Evolutionary conservation across 1,139 yeast genomes (phyloP).

Genomic region (Yamadazyma buinensis): DNA sequence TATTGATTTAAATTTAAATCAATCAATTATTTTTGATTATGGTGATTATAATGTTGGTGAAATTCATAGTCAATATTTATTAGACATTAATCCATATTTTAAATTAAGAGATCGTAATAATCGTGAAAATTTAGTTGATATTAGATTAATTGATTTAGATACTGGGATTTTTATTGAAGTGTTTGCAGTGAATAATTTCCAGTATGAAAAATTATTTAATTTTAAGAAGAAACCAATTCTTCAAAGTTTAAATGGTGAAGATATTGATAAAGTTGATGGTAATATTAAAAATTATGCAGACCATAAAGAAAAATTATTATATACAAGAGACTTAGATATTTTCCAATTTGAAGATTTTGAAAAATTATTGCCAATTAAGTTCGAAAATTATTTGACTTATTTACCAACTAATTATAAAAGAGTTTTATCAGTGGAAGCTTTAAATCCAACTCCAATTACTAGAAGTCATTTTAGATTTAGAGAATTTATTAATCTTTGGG

Average conservation of each 20-base stretch:
- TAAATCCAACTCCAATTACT: conserved; percentile 12
- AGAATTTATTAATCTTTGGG: conserved; percentile 11
- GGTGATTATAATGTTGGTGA: conserved; percentile 10
- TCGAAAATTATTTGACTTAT: conserved; percentile 19
- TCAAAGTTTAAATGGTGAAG: conserved; percentile 13
- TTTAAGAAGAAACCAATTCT: conserved; percentile 12
- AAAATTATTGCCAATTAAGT: conserved; percentile 12
- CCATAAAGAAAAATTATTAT: conserved; percentile 9
- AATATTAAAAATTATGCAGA: conserved; percentile 10
- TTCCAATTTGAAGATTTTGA: conserved; percentile 10
- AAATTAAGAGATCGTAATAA: conserved; percentile 32
- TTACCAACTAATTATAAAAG: conserved; percentile 27
- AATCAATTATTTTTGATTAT: conserved; percentile 36
- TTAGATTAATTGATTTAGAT: conserved; percentile 72
- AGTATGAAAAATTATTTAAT: conserved; percentile 12
- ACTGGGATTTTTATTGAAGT: conserved; percentile 73
- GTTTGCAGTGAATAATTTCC: conserved; percentile 40
- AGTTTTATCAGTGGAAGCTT: conserved; percentile 27
- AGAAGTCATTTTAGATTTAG: conserved; percentile 9
- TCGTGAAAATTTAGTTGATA: conserved; percentile 66
- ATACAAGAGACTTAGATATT: conserved; percentile 12
- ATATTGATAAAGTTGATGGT: conserved; percentile 7
- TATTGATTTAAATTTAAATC: conserved; percentile 32
- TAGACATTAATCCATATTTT: conserved; percentile 38
- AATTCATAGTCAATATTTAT: conserved; percentile 30